These are phyloP conservation scores for Myxozyma melibiosi DNA, from an alignment of 805 yeast genomes.

Conservation along the genomic window DNA sequence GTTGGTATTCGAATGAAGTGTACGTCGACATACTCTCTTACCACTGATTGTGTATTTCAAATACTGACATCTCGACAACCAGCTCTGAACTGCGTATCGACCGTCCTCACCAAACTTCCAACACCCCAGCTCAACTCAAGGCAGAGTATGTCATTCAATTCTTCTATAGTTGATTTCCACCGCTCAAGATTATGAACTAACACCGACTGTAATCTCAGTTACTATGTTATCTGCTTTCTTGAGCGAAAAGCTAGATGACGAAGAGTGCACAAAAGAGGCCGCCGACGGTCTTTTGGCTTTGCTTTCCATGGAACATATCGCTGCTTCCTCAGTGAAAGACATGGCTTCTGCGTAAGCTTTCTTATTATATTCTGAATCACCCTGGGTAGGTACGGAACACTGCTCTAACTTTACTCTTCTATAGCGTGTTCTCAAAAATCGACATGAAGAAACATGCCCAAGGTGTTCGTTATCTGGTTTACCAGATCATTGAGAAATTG, in stretches of 20 bases:
- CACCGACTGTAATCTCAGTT: conserved; percentile 34
- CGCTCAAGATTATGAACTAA: no score
- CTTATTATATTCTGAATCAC: not conserved
- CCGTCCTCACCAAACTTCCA: conserved; percentile 42
- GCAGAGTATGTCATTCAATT: conserved; percentile 37
- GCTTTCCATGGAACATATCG: conserved; percentile 54
- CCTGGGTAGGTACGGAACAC: not conserved
- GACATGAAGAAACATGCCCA: conserved; percentile 39
- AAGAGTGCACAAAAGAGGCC: conserved; percentile 54
- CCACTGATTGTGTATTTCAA: not conserved
- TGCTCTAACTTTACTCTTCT: not conserved
- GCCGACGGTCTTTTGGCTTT: conserved; percentile 58
- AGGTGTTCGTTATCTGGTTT: conserved; percentile 55
- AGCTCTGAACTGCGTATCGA: conserved; percentile 51
- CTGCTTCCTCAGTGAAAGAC: conserved; percentile 33
- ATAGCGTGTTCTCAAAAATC: conserved; percentile 36
- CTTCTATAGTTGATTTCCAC: no score
- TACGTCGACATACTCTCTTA: not conserved
- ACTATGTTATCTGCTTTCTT: conserved; percentile 53
- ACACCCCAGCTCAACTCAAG: conserved; percentile 43
- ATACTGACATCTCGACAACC: not conserved
- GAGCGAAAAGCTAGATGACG: conserved; percentile 67
- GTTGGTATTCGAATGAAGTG: conserved; percentile 52
- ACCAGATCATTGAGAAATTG: conserved; percentile 48
- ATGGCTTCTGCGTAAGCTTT: conserved; percentile 42